Evolutionary conservation across 2,329 filamentous ascomycete species (phyloP).

Genomic region (Colletotrichum godetiae): DNA sequence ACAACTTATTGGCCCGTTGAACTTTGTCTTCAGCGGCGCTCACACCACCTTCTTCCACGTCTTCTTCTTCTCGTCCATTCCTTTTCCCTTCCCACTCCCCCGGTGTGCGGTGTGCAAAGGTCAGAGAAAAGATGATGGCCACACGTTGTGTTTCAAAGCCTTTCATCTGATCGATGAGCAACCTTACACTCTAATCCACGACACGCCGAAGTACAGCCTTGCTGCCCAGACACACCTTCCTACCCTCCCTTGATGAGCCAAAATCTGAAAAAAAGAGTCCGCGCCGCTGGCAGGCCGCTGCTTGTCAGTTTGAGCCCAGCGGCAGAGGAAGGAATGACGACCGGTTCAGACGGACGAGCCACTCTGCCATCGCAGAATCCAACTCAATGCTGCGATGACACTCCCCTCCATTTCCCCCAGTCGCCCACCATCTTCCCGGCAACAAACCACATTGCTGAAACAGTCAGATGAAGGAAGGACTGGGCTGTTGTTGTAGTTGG

Average conservation of each 20-base stretch:
- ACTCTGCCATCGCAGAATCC: constrained; percentile 12
- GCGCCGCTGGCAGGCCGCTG: neutral
- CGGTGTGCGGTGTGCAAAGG: neutral
- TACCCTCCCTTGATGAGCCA: neutral
- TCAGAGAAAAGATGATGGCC: neutral
- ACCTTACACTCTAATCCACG: neutral
- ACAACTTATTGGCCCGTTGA: constrained; percentile 8
- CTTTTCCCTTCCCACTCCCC: constrained; percentile 15
- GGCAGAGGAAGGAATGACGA: neutral
- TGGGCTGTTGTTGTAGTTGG: neutral
- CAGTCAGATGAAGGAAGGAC: constrained; percentile 16
- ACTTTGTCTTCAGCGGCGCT: neutral
- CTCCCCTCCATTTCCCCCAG: neutral
- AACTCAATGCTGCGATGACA: neutral
- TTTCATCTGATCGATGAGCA: constrained; percentile 15
- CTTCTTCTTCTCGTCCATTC: neutral
- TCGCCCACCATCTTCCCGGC: neutral
- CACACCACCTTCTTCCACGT: neutral
- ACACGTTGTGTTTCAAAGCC: constrained; percentile 26
- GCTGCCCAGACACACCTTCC: neutral
- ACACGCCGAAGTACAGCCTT: neutral
- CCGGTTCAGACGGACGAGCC: constrained; percentile 30
- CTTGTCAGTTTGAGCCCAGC: neutral
- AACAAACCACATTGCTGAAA: constrained; percentile 24
- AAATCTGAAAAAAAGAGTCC: neutral